Percentiles rank a stretch among this genome's conserved stretches.
phyloP scores from a whole-genome alignment of 768 basidiomycete species.

The Collybia nuda region DNA sequence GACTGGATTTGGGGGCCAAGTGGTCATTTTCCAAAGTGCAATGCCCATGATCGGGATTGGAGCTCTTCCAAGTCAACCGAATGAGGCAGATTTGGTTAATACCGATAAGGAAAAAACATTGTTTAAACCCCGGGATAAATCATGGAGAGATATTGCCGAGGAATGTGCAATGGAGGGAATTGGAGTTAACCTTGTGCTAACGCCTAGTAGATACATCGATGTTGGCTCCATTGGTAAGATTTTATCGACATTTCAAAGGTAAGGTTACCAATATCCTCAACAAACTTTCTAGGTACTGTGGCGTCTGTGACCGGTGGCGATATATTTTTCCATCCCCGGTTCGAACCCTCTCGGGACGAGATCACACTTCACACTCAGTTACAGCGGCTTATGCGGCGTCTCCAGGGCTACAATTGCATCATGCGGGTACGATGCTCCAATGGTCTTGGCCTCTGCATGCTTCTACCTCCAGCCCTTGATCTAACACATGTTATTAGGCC shows the following conservation, averaged over 20 bases:
- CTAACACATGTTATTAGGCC: slow-evolving; percentile 36
- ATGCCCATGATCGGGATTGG: slow-evolving; percentile 74
- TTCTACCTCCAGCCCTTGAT: slow-evolving; percentile 1
- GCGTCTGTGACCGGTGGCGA: slow-evolving; percentile 84
- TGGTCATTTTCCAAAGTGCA: slow-evolving; percentile 68
- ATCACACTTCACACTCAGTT: slow-evolving; percentile 73
- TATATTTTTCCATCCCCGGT: slow-evolving; percentile 91
- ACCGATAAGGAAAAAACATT: slow-evolving; percentile 84
- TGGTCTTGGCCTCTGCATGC: slow-evolving; percentile 46
- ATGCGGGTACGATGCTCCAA: slow-evolving; percentile 83
- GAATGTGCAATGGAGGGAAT: slow-evolving; percentile 89
- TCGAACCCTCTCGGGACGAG: slow-evolving; percentile 67
- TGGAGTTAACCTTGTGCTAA: slow-evolving; percentile 87
- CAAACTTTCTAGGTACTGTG: slow-evolving; percentile 50
- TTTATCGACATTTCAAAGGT: slow-evolving; percentile 12
- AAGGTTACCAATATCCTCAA: not conserved
- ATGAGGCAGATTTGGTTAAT: slow-evolving; percentile 70
- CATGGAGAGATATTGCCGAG: slow-evolving; percentile 83
- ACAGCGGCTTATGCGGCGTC: slow-evolving; percentile 61
- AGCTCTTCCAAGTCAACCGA: slow-evolving; percentile 52
- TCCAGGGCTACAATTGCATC: slow-evolving; percentile 77
- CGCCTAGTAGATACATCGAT: slow-evolving; percentile 78
- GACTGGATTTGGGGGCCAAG: slow-evolving; percentile 77
- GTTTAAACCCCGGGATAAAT: slow-evolving; percentile 74
- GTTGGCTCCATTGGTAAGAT: slow-evolving; percentile 75